Base-by-base conservation (phyloP, 768 basidiomycete species). In the Pisolithus marmoratus region DNA sequence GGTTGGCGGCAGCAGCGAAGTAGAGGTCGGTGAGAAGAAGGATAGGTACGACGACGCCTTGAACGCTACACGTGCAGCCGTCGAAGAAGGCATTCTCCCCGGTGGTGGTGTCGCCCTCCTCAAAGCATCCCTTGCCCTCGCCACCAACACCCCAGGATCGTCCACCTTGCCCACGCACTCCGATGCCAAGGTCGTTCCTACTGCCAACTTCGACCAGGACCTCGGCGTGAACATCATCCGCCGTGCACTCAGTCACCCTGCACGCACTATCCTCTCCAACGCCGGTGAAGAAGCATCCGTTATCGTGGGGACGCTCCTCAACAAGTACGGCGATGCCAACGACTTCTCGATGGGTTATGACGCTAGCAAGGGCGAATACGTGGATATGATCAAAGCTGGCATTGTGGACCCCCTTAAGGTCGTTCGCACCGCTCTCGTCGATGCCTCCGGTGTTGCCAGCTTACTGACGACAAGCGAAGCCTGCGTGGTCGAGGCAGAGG, bases 21-120 rank as follows among this genome's bases (percentile, higher is more conserved):
- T 97, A 48, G 95, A 97, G 73, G 95, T 98, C 54, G 80, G 94
- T 7, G 95, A 98, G 81, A 98, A 97, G 90, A 96, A 98, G 83
- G 95, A 98, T 68, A 81, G 94, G 36, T 97, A 96, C 64, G 94
- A 97, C 60, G 93, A 95, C 65, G 94, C 94, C 1, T 79, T 97
- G 44, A 96, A 96, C 69, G 94, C 94, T n/a, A 98, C 95, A 4
- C 87, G 95, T 38, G 95, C 95, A 23, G 94, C 95, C 42, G 95
- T 98, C 27, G 95, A 97, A 73, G 94, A 99, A 70, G 95, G 95
- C 65, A 96, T 97, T 63, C 86, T 98, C 31, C 95, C 95, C 48
- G 95, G 95, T 41, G 95, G 95, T 63, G 94, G 94, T 68, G 85
- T 91, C 29, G 94, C 95, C 24, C 81, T 96, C 22, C 81, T 96